Percentiles rank a stretch among this genome's conserved stretches.
Conservation (phyloP, 1,139 yeast genomes). For the Hansenula sp. region DNA sequence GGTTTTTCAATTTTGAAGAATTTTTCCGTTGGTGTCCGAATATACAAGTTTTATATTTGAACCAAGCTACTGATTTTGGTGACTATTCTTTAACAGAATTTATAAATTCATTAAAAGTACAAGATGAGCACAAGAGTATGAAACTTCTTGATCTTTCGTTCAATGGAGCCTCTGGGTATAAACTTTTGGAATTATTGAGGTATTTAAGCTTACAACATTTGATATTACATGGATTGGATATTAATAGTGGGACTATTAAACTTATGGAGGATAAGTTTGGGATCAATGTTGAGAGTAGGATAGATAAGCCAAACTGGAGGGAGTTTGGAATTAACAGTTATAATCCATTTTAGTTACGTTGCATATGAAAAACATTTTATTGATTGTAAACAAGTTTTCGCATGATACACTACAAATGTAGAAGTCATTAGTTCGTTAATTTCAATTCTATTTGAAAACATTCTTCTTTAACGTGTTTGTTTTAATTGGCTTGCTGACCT, state of each 20-base stretch:
- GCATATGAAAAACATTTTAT: background rate
- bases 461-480: slow-evolving; percentile 11
- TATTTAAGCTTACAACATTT: slow-evolving; percentile 9
- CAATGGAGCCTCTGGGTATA: slow-evolving; percentile 19
- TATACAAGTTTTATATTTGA: slow-evolving; percentile 14
- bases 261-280: slow-evolving; percentile 13
- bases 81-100: slow-evolving; percentile 17
- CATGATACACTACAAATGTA: background rate
- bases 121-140: slow-evolving; percentile 5
- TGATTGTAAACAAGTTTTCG: background rate
- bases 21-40: slow-evolving; percentile 13
- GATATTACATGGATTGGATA: slow-evolving; percentile 18
- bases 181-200: slow-evolving; percentile 17
- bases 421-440: background rate
- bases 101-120: slow-evolving; percentile 6
- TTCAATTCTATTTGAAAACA: slow-evolving; percentile 5
- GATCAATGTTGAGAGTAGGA: slow-evolving; percentile 15
- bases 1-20: slow-evolving; percentile 17
- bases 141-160: slow-evolving; percentile 19
- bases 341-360: slow-evolving; percentile 13
- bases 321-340: slow-evolving; percentile 20
- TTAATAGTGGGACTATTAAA: slow-evolving; percentile 14
- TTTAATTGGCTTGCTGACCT: slow-evolving; percentile 11
- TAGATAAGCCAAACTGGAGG: slow-evolving; percentile 18
- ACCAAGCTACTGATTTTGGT: slow-evolving; percentile 20